Percentiles rank a stretch among this genome's conserved stretches.
Conservation (phyloP, 257 asterid genomes). For the Ocimum tenuiflorum region DNA sequence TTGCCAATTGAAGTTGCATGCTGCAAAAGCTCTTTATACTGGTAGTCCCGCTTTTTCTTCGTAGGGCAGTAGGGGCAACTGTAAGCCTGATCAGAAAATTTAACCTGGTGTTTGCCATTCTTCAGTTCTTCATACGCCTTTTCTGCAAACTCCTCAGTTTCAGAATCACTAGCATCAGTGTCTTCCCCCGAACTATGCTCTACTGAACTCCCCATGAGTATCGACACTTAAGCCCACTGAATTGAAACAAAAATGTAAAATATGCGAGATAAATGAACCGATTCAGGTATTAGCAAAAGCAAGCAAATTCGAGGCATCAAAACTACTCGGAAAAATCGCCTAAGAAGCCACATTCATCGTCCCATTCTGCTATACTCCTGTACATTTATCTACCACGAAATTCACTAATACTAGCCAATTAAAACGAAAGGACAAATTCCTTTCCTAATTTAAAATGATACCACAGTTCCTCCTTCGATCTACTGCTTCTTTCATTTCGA, state of each 20-base stretch:
- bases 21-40: constrained; percentile 21
- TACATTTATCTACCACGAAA: background rate
- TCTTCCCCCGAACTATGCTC: constrained; percentile 24
- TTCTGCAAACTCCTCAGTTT: constrained; percentile 22
- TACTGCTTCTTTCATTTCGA: background rate
- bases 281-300: background rate
- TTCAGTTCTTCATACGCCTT: constrained; percentile 21
- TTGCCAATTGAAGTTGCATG: constrained; percentile 24
- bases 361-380: background rate
- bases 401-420: background rate
- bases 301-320: background rate
- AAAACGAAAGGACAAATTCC: background rate
- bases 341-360: background rate
- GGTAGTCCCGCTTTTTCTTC: constrained; percentile 13
- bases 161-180: constrained; percentile 17
- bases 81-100: constrained; percentile 11
- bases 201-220: constrained; percentile 26
- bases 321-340: background rate
- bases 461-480: background rate
- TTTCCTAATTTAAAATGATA: background rate
- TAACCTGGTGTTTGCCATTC: constrained; percentile 23
- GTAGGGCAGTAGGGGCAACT: constrained; percentile 21
- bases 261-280: background rate
- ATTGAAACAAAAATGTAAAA: background rate
- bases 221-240: constrained; percentile 7